phyloP scores from a whole-genome alignment of 228 moss, liverwort and hornwort species.

The Sphagnum fallax region DNA sequence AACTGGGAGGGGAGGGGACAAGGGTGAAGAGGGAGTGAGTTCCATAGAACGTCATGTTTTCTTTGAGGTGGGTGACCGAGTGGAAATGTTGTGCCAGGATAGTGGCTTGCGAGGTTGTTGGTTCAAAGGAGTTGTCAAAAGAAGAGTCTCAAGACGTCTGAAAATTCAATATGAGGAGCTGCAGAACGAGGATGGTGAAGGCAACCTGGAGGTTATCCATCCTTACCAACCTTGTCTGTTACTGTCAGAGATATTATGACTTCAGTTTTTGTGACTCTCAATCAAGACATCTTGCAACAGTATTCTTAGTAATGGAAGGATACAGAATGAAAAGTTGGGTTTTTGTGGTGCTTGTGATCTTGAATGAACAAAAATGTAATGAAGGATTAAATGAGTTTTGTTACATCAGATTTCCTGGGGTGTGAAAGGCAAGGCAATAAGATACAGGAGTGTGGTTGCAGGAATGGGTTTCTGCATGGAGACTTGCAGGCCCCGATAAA shows the following conservation, averaged over 20 bases:
- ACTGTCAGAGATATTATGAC: too few species aligned
- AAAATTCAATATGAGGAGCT: conserved; percentile 79
- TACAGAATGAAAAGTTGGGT: too few species aligned
- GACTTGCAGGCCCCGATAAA: conserved; percentile 46
- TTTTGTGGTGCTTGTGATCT: too few species aligned
- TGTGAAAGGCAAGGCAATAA: too few species aligned
- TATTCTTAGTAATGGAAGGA: too few species aligned
- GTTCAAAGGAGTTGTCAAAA: conserved; percentile 68
- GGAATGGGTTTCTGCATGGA: conserved; percentile 78
- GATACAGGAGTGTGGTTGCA: too few species aligned
- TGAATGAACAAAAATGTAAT: too few species aligned
- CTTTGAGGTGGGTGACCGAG: conserved; percentile 63
- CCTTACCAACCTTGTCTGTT: too few species aligned
- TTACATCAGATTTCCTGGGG: too few species aligned
- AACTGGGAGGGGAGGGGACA: conserved; percentile 39
- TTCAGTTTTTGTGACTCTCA: too few species aligned
- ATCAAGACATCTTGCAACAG: too few species aligned
- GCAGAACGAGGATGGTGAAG: conserved; percentile 60
- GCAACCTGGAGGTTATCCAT: conserved; percentile 58
- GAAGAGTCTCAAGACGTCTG: conserved; percentile 42
- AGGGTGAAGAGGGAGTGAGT: conserved; percentile 39
- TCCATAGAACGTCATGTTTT: conserved; percentile 36
- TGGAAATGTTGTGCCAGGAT: conserved; percentile 76
- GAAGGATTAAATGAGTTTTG: too few species aligned
- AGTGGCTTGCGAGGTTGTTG: conserved; percentile 91